Evolutionary conservation across 306 rosid species (phyloP).

Genomic region (Cicer judaicum): DNA sequence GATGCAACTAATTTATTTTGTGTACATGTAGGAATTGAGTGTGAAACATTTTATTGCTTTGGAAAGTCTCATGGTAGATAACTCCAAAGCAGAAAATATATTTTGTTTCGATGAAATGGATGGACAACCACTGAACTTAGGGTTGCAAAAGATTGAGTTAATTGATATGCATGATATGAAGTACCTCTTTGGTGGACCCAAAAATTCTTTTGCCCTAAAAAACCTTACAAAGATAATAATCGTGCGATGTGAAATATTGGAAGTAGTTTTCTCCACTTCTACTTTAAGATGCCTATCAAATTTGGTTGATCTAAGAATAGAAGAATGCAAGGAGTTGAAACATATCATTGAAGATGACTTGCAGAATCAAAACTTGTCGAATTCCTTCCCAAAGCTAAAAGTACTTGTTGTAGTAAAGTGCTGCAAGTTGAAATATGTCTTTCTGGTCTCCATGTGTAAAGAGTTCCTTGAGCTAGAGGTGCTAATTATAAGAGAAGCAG

Average conservation of each 20-base stretch:
- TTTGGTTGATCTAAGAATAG: not conserved
- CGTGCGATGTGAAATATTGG: not conserved
- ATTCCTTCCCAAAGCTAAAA: constrained; percentile 8
- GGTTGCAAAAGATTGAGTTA: not conserved
- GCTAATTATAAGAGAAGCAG: not conserved
- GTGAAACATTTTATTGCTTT: not conserved
- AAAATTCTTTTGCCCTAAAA: not conserved
- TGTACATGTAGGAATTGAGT: not conserved
- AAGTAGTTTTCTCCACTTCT: not conserved
- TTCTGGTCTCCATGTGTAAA: not conserved
- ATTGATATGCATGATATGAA: not conserved
- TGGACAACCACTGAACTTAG: too few relatives aligned
- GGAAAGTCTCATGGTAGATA: not conserved
- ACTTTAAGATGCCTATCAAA: not conserved
- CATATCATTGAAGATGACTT: constrained; percentile 19
- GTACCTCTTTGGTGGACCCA: not conserved
- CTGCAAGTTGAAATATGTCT: not conserved
- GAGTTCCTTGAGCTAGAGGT: not conserved
- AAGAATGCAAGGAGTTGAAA: not conserved
- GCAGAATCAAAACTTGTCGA: not conserved
- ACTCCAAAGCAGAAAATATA: not conserved
- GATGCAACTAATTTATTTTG: too few relatives aligned
- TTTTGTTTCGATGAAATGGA: not conserved
- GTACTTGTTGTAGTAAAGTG: not conserved
- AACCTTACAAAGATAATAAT: not conserved